Evolutionary conservation across 768 basidiomycete genomes (phyloP).

Genomic region (Russula griseocarnosa): DNA sequence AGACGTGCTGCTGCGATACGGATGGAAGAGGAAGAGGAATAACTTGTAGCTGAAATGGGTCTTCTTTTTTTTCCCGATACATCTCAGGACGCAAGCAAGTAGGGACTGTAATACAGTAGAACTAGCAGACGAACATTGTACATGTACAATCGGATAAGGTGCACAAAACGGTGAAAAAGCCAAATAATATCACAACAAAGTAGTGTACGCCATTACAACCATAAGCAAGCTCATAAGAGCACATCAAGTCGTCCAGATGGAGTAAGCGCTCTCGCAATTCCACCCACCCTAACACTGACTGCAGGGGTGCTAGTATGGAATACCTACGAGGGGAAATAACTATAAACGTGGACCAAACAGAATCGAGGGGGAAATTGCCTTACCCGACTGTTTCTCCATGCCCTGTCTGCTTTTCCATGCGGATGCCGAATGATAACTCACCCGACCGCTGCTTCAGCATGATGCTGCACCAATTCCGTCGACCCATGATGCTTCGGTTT

Average conservation of each 20-base stretch:
- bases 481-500: conserved; percentile 80
- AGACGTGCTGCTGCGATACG: conserved; percentile 22
- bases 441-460: conserved; percentile 54
- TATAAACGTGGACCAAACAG: neutral
- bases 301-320: conserved; percentile 30
- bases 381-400: conserved; percentile 76
- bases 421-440: conserved; percentile 75
- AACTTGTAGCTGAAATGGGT: neutral
- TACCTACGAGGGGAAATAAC: conserved; percentile 27
- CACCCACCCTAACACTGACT: too few relatives aligned
- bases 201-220: neutral
- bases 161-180: neutral
- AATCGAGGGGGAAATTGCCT: conserved; percentile 32
- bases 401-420: conserved; percentile 83
- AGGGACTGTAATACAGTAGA: conserved; percentile 13
- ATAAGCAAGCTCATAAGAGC: conserved; percentile 8
- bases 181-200: neutral
- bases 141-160: neutral
- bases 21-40: conserved; percentile 26
- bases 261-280: too few relatives aligned
- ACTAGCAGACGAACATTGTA: conserved; percentile 9
- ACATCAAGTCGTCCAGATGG: too few relatives aligned
- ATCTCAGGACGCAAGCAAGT: neutral
- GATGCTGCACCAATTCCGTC: conserved; percentile 82
- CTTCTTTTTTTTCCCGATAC: too few relatives aligned